These are phyloP conservation scores for Ophiostoma ulmi DNA, from an alignment of 2,329 filamentous ascomycete species.

Conservation along the genomic window DNA sequence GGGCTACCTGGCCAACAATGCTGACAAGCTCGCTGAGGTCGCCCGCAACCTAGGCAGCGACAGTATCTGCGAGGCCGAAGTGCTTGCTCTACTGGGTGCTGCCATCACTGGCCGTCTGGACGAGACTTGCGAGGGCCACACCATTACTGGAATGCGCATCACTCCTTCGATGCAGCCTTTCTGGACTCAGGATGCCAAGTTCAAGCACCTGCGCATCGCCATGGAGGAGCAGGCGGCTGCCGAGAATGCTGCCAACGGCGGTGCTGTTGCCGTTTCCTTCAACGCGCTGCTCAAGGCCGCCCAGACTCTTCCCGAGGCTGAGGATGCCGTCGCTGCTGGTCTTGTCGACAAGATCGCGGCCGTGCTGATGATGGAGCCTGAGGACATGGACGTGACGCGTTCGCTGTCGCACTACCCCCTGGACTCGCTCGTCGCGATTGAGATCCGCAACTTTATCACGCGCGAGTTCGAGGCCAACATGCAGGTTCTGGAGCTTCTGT, in stretches of 20 bases:
- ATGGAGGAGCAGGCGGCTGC: slow-evolving; percentile 6
- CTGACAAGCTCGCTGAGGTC: slow-evolving; percentile 19
- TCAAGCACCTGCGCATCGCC: slow-evolving; percentile 18
- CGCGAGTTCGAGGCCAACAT: slow-evolving; percentile 46
- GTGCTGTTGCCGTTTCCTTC: not conserved
- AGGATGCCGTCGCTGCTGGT: slow-evolving; percentile 41
- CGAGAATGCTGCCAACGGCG: not conserved
- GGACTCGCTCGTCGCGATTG: slow-evolving; percentile 47
- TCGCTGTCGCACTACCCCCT: slow-evolving; percentile 41
- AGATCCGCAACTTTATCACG: slow-evolving; percentile 48
- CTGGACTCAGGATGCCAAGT: slow-evolving; percentile 19
- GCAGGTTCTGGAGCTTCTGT: slow-evolving; percentile 51
- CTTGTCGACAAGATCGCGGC: slow-evolving; percentile 45
- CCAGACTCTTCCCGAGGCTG: slow-evolving; percentile 40
- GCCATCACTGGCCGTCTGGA: slow-evolving; percentile 28
- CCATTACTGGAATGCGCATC: slow-evolving; percentile 20
- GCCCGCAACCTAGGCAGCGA: slow-evolving; percentile 22
- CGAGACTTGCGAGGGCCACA: slow-evolving; percentile 11
- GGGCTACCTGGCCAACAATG: slow-evolving; percentile 23
- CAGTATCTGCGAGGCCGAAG: slow-evolving; percentile 22
- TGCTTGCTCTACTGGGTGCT: slow-evolving; percentile 22
- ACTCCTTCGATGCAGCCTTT: slow-evolving; percentile 17
- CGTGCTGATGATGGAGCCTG: slow-evolving; percentile 45
- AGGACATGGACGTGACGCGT: slow-evolving; percentile 45
- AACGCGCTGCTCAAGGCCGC: slow-evolving; percentile 39